Conservation (phyloP, 2,329 filamentous ascomycete species). For the Metarhizium robertsii region DNA sequence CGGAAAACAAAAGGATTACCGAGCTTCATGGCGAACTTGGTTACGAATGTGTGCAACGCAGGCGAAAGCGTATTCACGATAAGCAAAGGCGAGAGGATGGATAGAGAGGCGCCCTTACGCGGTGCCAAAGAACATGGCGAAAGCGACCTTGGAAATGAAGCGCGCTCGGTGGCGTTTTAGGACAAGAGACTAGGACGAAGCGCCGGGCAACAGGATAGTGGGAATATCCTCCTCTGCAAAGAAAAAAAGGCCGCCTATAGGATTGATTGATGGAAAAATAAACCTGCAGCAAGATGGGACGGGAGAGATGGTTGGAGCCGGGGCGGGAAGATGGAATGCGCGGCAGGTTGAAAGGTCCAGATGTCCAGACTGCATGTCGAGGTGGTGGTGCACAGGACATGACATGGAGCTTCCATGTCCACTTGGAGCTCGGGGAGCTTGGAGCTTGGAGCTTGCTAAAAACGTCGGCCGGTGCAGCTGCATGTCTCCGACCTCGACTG, state of each 20-base stretch:
- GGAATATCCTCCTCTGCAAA: too few species aligned
- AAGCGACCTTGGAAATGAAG: background rate
- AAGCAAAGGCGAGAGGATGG: background rate
- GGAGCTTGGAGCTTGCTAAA: too few species aligned
- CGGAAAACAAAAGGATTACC: conserved; percentile 64
- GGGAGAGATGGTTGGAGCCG: background rate
- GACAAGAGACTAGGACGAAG: background rate
- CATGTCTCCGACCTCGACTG: too few species aligned
- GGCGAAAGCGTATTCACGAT: background rate
- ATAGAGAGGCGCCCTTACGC: background rate
- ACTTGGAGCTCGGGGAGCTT: too few species aligned
- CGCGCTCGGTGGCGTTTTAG: background rate
- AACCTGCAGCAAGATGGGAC: background rate
- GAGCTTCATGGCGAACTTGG: conserved; percentile 16
- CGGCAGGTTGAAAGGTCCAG: too few species aligned
- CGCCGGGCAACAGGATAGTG: background rate
- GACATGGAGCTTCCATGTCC: too few species aligned
- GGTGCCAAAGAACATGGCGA: background rate
- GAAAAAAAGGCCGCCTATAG: background rate
- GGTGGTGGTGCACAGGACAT: too few species aligned
- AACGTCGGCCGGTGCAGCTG: too few species aligned
- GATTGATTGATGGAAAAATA: background rate
- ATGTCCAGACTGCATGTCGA: too few species aligned
- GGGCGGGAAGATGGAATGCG: background rate
- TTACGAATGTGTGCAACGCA: background rate